Evolutionary conservation across 78 protist species (phyloP).

Genomic region (Polysphondylium violaceum): DNA sequence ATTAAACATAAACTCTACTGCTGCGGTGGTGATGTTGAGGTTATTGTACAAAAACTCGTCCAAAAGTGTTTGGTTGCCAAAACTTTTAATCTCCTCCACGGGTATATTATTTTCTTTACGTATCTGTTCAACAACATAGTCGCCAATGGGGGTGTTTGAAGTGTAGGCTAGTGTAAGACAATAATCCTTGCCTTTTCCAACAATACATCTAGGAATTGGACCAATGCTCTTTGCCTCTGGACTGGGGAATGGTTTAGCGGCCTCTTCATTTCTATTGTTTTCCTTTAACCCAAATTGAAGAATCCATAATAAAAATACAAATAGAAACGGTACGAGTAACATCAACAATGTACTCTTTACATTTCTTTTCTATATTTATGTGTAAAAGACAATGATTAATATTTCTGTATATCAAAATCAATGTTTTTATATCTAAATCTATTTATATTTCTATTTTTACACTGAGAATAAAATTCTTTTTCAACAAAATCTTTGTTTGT

Average conservation of each 20-base stretch:
- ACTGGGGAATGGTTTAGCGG: background rate
- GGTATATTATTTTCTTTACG: constrained; percentile 8
- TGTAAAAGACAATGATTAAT: background rate
- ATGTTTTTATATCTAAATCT: background rate
- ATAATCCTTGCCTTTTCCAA: background rate
- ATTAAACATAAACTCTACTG: background rate
- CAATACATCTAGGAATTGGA: constrained; percentile 19
- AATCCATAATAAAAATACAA: constrained; percentile 52
- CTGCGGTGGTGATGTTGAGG: constrained; percentile 25
- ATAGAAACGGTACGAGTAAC: constrained; percentile 46
- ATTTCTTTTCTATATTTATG: constrained; percentile 1
- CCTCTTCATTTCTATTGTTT: background rate
- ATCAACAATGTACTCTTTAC: background rate
- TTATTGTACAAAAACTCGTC: background rate
- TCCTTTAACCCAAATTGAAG: constrained; percentile 39
- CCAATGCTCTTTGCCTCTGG: background rate
- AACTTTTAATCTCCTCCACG: constrained; percentile 1
- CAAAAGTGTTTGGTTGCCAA: background rate
- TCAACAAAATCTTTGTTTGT: constrained; percentile 28
- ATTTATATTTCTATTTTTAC: background rate
- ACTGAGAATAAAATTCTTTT: constrained; percentile 13
- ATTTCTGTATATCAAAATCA: background rate
- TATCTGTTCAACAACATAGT: background rate
- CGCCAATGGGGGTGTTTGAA: constrained; percentile 9
- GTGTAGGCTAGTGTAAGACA: constrained; percentile 15